Evolutionary conservation across 345 rosid species (phyloP).

Genomic region (Brassica incana): DNA sequence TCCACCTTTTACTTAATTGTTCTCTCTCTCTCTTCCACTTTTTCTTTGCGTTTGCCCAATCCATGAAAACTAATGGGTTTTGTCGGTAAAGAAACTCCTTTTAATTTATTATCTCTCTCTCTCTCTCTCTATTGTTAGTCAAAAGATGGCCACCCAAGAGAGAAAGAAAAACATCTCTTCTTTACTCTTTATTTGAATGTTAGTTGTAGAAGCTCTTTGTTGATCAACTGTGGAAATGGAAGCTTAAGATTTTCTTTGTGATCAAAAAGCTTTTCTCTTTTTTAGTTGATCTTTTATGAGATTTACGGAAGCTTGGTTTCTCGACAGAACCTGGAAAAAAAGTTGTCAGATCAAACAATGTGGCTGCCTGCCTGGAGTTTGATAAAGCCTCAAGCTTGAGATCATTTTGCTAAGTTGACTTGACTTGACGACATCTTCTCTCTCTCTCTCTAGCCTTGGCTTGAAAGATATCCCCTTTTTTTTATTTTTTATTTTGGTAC

Average conservation of each 20-base stretch:
- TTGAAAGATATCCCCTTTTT: conserved; percentile 37
- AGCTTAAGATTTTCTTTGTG: no score
- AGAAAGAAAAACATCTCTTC: not conserved
- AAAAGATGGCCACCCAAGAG: conserved; percentile 40
- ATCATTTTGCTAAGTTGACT: not conserved
- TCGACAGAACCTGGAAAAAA: not conserved
- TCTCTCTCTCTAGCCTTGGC: conserved; percentile 37
- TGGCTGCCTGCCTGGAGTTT: not conserved
- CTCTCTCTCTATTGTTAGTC: conserved; percentile 16
- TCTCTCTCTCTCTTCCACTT: not conserved
- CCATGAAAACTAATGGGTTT: conserved; percentile 31
- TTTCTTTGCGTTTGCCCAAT: not conserved
- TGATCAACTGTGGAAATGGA: not conserved
- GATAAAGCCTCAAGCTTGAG: not conserved
- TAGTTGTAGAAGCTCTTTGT: conserved; percentile 24
- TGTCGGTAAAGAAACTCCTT: conserved; percentile 32
- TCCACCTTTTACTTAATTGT: conserved; percentile 16
- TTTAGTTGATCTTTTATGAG: not conserved
- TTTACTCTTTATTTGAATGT: conserved; percentile 32
- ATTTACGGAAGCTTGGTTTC: not conserved
- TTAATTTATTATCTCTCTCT: not conserved
- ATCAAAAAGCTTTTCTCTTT: not conserved
- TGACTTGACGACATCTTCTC: not conserved
- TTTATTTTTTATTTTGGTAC: not conserved
- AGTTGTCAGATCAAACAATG: not conserved